phyloP scores from a whole-genome alignment of 1,139 yeast genomes.

The Hyphopichia wangnamkhiaoensis region DNA sequence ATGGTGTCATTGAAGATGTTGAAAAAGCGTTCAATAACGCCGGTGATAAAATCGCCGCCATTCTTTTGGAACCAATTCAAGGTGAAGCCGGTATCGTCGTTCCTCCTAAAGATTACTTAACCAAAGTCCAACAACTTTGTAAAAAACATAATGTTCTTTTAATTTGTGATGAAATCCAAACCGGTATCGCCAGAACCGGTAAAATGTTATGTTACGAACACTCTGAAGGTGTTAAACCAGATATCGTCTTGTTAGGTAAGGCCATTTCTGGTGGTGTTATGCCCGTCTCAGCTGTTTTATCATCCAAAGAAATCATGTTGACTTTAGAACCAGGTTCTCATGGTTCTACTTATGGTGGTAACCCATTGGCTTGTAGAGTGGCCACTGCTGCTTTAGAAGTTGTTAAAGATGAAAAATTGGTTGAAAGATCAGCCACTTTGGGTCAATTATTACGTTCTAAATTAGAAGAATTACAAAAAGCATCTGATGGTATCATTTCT shows the following conservation, averaged over 20 bases:
- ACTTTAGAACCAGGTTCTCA: constrained; percentile 94
- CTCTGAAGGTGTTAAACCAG: constrained; percentile 77
- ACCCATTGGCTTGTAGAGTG: constrained; percentile 91
- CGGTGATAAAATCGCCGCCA: constrained; percentile 90
- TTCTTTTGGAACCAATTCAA: constrained; percentile 92
- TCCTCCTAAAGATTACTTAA: constrained; percentile 81
- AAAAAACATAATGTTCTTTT: constrained; percentile 80
- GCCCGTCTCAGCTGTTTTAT: constrained; percentile 89
- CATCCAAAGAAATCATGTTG: constrained; percentile 86
- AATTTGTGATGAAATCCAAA: constrained; percentile 96
- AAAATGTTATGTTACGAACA: constrained; percentile 91
- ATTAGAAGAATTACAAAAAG: constrained; percentile 59
- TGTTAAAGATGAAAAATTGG: constrained; percentile 82
- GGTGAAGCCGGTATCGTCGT: constrained; percentile 99
- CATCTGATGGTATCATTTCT: constrained; percentile 71
- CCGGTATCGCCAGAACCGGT: constrained; percentile 98
- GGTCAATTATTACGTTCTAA: constrained; percentile 74
- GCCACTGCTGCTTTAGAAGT: constrained; percentile 94
- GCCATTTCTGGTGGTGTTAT: constrained; percentile 95
- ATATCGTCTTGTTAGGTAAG: constrained; percentile 84
- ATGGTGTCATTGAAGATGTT: constrained; percentile 82
- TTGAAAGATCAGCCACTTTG: constrained; percentile 70
- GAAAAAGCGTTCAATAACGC: constrained; percentile 80
- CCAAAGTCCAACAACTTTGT: constrained; percentile 73
- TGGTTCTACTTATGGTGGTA: constrained; percentile 98